A percentile compares a stretch with the other conserved stretches of the same genome.
These are phyloP conservation scores for Tulasnella sp. DNA, from an alignment of 768 basidiomycete species.

Conservation along the genomic window DNA sequence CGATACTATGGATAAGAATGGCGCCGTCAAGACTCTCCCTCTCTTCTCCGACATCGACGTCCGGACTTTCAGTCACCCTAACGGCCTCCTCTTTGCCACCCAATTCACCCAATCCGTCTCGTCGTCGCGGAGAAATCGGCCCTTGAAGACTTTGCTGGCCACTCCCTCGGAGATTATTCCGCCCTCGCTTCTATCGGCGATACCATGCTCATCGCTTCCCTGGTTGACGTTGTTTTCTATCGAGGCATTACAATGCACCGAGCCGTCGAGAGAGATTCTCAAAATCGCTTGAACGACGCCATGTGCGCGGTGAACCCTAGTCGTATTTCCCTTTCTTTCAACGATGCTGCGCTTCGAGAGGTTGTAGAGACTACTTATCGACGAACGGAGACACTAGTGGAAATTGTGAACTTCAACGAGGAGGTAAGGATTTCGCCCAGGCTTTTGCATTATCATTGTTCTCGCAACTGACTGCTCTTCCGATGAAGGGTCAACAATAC, in stretches of 20 bases:
- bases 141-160: too few relatives aligned
- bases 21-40: conserved; percentile 90
- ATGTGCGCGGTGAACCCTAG: conserved; percentile 99
- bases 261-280: conserved; percentile 88
- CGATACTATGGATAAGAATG: conserved; percentile 93
- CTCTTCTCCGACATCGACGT: conserved; percentile 91
- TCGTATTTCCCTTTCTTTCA: conserved; percentile 88
- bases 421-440: conserved; percentile 70
- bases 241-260: conserved; percentile 99
- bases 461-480: conserved; percentile 45
- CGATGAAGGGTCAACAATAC: conserved; percentile 99
- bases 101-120: too few relatives aligned
- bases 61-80: conserved; percentile 92
- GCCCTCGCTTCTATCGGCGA: too few relatives aligned
- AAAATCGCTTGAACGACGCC: conserved; percentile 91
- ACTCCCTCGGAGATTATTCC: too few relatives aligned
- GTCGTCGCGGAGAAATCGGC: too few relatives aligned
- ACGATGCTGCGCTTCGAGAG: conserved; percentile 90
- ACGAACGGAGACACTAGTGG: conserved; percentile 68
- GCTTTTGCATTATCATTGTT: conserved; percentile 5
- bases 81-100: conserved; percentile 90
- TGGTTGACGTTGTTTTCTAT: conserved; percentile 98
- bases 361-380: conserved; percentile 86
- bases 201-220: conserved; percentile 86
- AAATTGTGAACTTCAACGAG: conserved; percentile 95